Evolutionary conservation across 306 rosid species (phyloP), one percentile per base, ranked within the genome.

Genomic region (Chamaecrista fasciculata): DNA sequence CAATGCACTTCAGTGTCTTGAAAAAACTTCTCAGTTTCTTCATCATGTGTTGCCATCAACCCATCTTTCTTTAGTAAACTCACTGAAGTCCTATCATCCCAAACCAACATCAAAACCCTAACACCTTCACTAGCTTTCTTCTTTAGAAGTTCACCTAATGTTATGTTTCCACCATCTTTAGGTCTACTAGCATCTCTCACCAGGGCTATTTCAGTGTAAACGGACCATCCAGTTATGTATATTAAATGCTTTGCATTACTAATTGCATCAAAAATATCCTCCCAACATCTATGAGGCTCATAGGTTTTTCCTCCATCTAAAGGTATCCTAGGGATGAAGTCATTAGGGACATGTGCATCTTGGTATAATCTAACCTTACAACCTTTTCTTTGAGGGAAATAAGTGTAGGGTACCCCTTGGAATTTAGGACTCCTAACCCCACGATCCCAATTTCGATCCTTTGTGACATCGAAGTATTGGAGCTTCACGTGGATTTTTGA

Each of bases 21-120:
- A 48, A 87, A 87, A 75, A 6, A 85, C 2, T 4, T 28, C 20
- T 50, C 78, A 4, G 90, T 87, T 26, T 87, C 93, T 78, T 87
- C 75, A 61, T 87, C 90, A 57, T 87, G 93, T 15, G 93, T 87
- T 23, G 81, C 93, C 93, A 87, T 87, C 48, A 80, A 43, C 4
- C 93, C 93, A 60, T 87, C 88, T 69, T 76, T 82, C 42, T 85
- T 85, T 9, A 87, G 70, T 59, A 82, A 25, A 26, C 72, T 71
- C 10, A 77, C 85, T 0, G 93, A 87, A 33, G 93, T 85, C 72
- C 90, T 87, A 48, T 87, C 90, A 69, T 87, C 93, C 93, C 93
- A 87, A 33, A 87, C 90, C 42, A 87, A 90, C 90, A 87, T 82
- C 18, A 85, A 79, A 65, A 87, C 90, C 68, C 80, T 82, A 28